A percentile compares a stretch with the other conserved stretches of the same genome.
Evolutionary conservation across 306 rosid genomes (phyloP).

Genomic region (Lablab purpureus): DNA sequence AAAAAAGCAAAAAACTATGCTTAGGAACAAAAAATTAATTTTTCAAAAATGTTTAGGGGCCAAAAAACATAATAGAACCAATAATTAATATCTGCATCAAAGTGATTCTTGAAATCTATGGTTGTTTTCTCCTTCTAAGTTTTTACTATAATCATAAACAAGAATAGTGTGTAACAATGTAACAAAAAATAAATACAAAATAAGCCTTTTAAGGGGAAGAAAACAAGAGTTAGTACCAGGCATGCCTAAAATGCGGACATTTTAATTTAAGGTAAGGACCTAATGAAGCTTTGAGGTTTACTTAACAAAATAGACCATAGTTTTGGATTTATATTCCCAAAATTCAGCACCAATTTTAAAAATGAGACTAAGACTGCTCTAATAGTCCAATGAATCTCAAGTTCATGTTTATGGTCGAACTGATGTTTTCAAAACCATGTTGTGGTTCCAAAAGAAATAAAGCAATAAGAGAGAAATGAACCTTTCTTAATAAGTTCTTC

Average conservation of each 20-base stretch:
- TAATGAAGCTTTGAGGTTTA: conserved; percentile 6
- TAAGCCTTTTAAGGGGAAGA: background rate
- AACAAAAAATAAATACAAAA: background rate
- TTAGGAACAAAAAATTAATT: too few species aligned
- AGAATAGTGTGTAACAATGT: background rate
- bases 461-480: conserved; percentile 38
- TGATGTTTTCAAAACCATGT: conserved; percentile 18
- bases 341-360: background rate
- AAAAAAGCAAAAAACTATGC: too few species aligned
- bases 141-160: background rate
- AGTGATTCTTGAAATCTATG: background rate
- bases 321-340: conserved; percentile 3
- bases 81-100: background rate
- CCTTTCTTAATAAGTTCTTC: conserved; percentile 73
- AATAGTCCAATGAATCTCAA: conserved; percentile 3
- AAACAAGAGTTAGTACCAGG: background rate
- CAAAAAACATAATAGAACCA: too few species aligned
- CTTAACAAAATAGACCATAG: background rate
- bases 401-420: background rate
- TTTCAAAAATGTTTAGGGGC: too few species aligned
- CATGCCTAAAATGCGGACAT: conserved; percentile 27
- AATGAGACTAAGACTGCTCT: background rate
- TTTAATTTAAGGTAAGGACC: conserved; percentile 4
- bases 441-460: conserved; percentile 26
- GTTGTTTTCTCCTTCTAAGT: background rate